Evolutionary conservation across 164 flowering plant species (phyloP), one percentile per base, ranked within the genome.

Genomic region (Tinospora cordifolia): DNA sequence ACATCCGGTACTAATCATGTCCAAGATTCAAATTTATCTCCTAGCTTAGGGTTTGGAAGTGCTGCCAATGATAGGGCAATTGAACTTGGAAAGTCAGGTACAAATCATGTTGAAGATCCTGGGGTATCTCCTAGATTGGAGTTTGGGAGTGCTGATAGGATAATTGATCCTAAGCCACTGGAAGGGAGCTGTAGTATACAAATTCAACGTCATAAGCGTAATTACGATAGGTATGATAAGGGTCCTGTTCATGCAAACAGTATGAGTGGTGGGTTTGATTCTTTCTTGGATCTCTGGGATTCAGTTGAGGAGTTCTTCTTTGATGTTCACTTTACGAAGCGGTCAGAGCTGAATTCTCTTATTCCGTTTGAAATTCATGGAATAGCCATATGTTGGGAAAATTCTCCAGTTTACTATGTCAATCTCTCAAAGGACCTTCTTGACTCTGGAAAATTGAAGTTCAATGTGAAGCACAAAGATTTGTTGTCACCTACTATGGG

Each of bases 271-370:
- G 97, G 96, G 74, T 66, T 95, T 76, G 97, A 92, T 77, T 77
- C 88, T 72, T 90, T 95, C 79, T 81, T 95, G 78, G 86, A 84
- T 74, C 80, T 89, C 22, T 95, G 94, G 99, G 93, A 87, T n/a
- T 63, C 84, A 65, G 36, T 63, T 19, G 58, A n/a, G 25, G 93
- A 92, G 75, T 95, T 89, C 71, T 87, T 68, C 79, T 95, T 95
- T 84, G 99, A 95, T 78, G 69, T 92, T 57, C 94, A 95, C 73
- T 95, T 84, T 63, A 83, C 77, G 65, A 89, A 87, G 76, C 78
- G 76, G 65, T 79, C 87, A 51, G 88, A 78, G 51, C 26, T 75
- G 34, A 85, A 85, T 64, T 80, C 86, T 63, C n/a, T 41, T 69
- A 70, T 79, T 38, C 82, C 82, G 17, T 95, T 86, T 79, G 99